Evolutionary conservation across 192 early-diverging fungal genomes (phyloP), one percentile per base, ranked within the genome.

Genomic region (Rhizophagus prolifer): DNA sequence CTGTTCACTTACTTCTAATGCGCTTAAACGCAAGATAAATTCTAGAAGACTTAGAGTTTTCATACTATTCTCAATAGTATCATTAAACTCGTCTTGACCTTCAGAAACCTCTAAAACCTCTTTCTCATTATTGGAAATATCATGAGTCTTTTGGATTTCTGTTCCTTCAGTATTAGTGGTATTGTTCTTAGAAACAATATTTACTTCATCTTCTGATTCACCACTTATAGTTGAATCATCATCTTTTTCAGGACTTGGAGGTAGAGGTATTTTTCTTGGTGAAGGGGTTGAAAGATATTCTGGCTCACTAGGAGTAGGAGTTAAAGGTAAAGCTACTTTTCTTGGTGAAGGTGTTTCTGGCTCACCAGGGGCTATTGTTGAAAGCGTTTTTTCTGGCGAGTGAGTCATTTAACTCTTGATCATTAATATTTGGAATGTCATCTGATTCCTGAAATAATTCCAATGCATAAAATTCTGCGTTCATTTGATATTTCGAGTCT

Each of bases 1-100:
- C 60, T 92, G 88, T 74, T 94, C 92, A 38, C 85, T 77, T 36
- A 85, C 81, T 79, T 93, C 92, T 13, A 94, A 77, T 14, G 88
- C 80, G 2, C 88, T 85, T 38, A 93, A 82, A 46, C 89, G 85
- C 5, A 94, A 78, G 21, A 87, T 75, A 72, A 89, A 90, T 78
- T 94, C 92, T 9, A 94, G 80, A 23, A 91, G 75, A 28, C 90
- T 85, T 5, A 94, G 80, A 8, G 85, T 82, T 9, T 67, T 78
- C 62, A 72, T 47, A 41, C 46, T 75, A n/a, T 60, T 70, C 26
- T 58, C 71, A 13, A 23, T 61, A 30, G 28, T 13, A 66, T 59
- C 80, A 74, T 64, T 30, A 23, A 31, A 58, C 7, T 58, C 70
- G 6, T 44, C 41, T 44, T 44, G 41, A 1, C 41, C 10, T 10